Conservation (phyloP, 768 basidiomycete species). For the Nidularia pulvinata region DNA sequence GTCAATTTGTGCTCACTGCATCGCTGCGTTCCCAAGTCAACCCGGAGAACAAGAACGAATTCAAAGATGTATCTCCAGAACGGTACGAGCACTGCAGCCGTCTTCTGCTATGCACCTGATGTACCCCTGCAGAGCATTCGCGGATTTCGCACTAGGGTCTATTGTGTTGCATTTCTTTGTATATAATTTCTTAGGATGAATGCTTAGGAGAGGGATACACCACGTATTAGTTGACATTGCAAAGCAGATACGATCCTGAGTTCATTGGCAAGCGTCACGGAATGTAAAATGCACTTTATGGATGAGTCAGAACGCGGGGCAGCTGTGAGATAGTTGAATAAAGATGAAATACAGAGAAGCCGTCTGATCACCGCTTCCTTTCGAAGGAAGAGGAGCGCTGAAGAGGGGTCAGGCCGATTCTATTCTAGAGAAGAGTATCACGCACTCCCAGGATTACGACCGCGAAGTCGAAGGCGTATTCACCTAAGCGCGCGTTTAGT, state of each 20-base stretch:
- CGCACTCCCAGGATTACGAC: constrained; percentile 82
- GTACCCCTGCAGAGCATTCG: constrained; percentile 76
- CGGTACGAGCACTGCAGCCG: constrained; percentile 41
- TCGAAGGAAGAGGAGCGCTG: constrained; percentile 80
- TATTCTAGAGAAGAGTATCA: constrained; percentile 7
- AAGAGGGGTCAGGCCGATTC: not conserved
- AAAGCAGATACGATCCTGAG: not conserved
- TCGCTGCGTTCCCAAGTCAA: constrained; percentile 93
- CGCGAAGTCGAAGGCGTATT: constrained; percentile 87
- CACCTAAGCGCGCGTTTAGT: constrained; percentile 46
- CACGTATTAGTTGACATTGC: not conserved
- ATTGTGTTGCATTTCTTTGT: constrained; percentile 98
- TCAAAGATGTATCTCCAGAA: constrained; percentile 93
- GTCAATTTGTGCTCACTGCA: constrained; percentile 96
- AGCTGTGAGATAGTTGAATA: no score
- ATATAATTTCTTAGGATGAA: constrained; percentile 94
- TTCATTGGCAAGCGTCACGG: not conserved
- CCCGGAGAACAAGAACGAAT: constrained; percentile 77
- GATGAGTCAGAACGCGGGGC: not conserved
- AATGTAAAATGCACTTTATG: not conserved
- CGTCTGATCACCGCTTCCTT: constrained; percentile 33
- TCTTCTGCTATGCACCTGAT: not conserved
- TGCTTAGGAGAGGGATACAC: not conserved
- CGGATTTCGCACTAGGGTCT: constrained; percentile 94
- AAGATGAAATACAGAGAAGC: no score